A percentile compares a stretch with the other conserved stretches of the same genome.
Conservation (phyloP, 1,284 basidiomycete species). For the Phellopilus nigrolimitatus region DNA sequence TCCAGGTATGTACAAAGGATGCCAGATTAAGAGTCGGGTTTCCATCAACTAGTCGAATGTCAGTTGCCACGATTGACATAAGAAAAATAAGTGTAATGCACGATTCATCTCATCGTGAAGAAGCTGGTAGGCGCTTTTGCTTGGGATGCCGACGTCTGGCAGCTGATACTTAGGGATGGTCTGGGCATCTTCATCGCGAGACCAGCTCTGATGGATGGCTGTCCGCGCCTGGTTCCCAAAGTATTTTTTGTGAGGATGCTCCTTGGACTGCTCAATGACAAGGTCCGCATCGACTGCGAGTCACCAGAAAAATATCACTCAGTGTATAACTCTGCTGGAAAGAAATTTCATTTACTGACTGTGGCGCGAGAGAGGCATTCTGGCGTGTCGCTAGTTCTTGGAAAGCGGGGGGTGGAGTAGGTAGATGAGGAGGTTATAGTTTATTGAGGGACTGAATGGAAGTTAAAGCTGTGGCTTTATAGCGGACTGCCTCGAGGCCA, state of each 20-base stretch:
- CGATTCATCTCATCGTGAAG: conserved; percentile 53
- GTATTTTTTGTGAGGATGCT: conserved; percentile 36
- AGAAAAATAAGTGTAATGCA: neutral
- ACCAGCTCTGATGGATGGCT: conserved; percentile 33
- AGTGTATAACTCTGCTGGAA: no score
- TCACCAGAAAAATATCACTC: neutral
- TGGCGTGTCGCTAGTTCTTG: no score
- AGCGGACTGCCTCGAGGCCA: no score
- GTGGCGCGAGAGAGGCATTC: no score
- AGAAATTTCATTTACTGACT: no score
- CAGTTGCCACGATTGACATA: no score
- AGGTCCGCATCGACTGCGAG: conserved; percentile 28
- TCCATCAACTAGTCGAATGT: conserved; percentile 44
- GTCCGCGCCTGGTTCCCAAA: conserved; percentile 25
- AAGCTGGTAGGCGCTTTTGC: conserved; percentile 45
- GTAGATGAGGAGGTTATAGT: no score
- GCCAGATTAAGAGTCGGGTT: conserved; percentile 65
- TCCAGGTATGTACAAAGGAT: conserved; percentile 54
- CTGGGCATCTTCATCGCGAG: conserved; percentile 38
- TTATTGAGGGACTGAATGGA: no score
- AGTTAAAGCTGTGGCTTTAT: no score
- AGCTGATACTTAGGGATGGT: conserved; percentile 37
- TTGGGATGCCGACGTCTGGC: conserved; percentile 33
- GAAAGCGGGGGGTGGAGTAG: no score
- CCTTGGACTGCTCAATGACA: conserved; percentile 34